Evolutionary conservation across 345 rosid species (phyloP), one percentile per base, ranked within the genome.

Genomic region (Boechera stricta): DNA sequence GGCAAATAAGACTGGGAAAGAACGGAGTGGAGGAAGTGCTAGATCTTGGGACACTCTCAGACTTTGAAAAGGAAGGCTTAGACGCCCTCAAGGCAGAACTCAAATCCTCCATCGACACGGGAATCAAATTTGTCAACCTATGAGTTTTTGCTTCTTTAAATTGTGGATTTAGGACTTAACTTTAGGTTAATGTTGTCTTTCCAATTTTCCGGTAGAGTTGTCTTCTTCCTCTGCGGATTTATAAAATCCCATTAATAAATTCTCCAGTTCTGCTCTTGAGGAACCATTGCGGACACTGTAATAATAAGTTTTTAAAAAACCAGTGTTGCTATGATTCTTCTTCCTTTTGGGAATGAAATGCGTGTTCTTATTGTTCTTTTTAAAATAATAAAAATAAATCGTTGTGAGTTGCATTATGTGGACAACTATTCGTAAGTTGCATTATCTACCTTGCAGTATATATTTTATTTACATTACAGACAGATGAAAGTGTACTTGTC

Each of bases 1-100:
- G 67, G 77, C 91, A 90, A 96, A 94, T 92, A 74, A 86, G 85
- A 81, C 83, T 90, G 2, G 98, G 97, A 39, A 90, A 87, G 93
- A 85, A 87, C 12, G 94, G 96, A 2, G 94, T 87, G 57, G 94
- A 89, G 67, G 94, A 90, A 84, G 85, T 93, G 38, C 51, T 87
- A 13, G 94, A 88, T 21, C 71, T 93, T 74, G 96, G 98, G n/a
- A 42, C 91, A 12, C 85, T 92, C 13, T 92, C 96, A 0, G 94
- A 87, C 76, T 89, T 10, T 7, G 96, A 90, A 74, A 86, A 86
- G 73, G 84, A 86, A 73, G 93, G 94, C 26, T 74, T 90, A 75
- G 91, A 88, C 74, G 84, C 52, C 49, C 84, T 93, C 65, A 89
- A 64, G 24, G 24, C 24, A 21, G 24, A 21, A 21, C 89, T 93